Percentiles rank a stretch among this genome's conserved stretches.
Conservation (phyloP, 2,329 filamentous ascomycete genomes). For the Aspergillus fumigatiaffinis region DNA sequence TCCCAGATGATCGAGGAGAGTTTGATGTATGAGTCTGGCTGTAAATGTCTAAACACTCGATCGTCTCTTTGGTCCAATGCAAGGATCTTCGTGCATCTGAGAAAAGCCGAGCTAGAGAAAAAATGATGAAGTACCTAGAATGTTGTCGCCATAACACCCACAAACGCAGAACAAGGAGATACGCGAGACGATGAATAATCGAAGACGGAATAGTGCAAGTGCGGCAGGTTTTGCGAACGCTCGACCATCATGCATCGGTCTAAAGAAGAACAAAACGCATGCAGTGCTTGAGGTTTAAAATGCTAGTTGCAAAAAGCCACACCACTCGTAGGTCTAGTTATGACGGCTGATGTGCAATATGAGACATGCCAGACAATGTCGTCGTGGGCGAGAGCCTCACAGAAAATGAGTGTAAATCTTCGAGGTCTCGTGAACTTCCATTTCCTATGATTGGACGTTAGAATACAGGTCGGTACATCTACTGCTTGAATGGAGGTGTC, state of each 20-base stretch:
- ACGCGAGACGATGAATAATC: neutral
- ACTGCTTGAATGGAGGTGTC: neutral
- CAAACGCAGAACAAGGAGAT: conserved; percentile 10
- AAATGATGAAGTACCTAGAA: conserved; percentile 6
- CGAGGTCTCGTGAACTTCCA: conserved; percentile 98
- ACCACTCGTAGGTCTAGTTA: conserved; percentile 18
- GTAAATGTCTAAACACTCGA: conserved; percentile 9
- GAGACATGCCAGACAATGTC: conserved; percentile 22
- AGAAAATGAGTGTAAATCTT: conserved; percentile 99
- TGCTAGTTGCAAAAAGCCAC: conserved; percentile 17
- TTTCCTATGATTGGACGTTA: conserved; percentile 64
- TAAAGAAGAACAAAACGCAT: conserved; percentile 10
- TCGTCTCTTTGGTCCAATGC: neutral
- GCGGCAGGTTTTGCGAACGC: conserved; percentile 2
- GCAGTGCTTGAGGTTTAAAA: conserved; percentile 19
- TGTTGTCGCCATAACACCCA: conserved; percentile 18
- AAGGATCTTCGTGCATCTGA: conserved; percentile 13
- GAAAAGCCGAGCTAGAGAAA: conserved; percentile 8
- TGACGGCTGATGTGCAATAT: conserved; percentile 12
- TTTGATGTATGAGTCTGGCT: conserved; percentile 2
- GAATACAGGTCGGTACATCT: neutral
- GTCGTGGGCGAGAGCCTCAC: conserved; percentile 52
- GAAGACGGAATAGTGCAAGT: neutral
- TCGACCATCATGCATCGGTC: conserved; percentile 17
- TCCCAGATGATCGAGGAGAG: conserved; percentile 11